These are phyloP conservation scores for Trichocomaceae sp. DNA, from an alignment of 2,329 filamentous ascomycete genomes.

Conservation along the genomic window DNA sequence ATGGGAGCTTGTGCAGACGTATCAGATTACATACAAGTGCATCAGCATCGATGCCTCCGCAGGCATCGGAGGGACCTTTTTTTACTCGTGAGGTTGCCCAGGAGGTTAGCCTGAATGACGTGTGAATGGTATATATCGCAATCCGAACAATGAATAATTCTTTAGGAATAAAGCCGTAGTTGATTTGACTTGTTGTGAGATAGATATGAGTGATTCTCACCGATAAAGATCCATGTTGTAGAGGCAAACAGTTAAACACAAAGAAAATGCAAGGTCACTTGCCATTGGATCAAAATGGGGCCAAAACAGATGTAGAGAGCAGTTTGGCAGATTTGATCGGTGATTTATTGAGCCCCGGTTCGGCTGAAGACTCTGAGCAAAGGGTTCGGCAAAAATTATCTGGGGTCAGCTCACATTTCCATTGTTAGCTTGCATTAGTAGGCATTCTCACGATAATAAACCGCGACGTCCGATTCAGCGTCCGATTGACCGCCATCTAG, in stretches of 20 bases:
- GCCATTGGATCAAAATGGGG: too few relatives aligned
- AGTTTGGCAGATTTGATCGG: too few relatives aligned
- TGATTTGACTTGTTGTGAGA: neutral
- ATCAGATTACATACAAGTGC: neutral
- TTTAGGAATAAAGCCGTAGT: neutral
- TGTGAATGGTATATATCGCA: neutral
- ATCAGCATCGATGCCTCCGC: neutral
- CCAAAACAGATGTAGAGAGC: too few relatives aligned
- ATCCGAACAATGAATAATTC: too few relatives aligned
- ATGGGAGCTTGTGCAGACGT: neutral
- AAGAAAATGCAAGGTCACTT: too few relatives aligned
- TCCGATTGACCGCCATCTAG: neutral
- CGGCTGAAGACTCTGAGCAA: neutral
- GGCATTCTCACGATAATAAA: constrained; percentile 1
- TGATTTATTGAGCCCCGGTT: too few relatives aligned
- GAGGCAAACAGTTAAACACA: too few relatives aligned
- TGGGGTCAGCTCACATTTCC: neutral
- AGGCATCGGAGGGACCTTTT: neutral
- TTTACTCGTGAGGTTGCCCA: neutral
- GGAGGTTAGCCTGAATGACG: neutral
- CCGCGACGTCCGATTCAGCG: neutral
- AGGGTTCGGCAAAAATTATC: neutral
- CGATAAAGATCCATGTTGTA: too few relatives aligned
- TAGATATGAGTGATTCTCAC: neutral
- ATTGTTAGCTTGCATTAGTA: neutral